phyloP scores from a whole-genome alignment of 176 grass and related monocot genomes.

The Carex scoparia region DNA sequence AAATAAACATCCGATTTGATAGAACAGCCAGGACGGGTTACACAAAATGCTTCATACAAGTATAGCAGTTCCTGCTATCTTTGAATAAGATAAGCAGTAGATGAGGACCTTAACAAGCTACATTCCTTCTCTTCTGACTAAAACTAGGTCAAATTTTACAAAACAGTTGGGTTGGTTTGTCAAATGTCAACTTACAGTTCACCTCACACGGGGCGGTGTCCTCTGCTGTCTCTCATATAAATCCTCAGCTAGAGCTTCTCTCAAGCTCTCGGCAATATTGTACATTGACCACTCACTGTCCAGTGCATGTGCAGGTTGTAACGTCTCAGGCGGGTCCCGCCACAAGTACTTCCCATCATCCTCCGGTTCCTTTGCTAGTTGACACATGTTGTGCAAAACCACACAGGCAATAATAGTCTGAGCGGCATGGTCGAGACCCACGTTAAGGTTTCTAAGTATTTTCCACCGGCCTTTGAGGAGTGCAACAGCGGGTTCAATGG shows the following conservation, averaged over 20 bases:
- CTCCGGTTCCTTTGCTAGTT: conserved; percentile 28
- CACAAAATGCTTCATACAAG: neutral
- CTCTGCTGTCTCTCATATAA: conserved; percentile 34
- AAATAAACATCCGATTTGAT: neutral
- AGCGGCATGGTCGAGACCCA: conserved; percentile 33
- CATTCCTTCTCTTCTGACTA: neutral
- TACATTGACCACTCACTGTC: conserved; percentile 35
- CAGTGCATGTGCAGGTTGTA: conserved; percentile 12
- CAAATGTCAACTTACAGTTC: neutral
- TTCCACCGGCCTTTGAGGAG: conserved; percentile 41
- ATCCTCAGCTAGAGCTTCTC: conserved; percentile 28
- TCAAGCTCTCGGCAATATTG: conserved; percentile 19
- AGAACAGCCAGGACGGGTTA: neutral
- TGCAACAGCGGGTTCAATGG: conserved; percentile 29
- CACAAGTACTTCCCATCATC: conserved; percentile 35
- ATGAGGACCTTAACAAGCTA: neutral
- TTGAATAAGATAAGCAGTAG: neutral
- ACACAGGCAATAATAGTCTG: conserved; percentile 44
- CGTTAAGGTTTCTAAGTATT: conserved; percentile 39
- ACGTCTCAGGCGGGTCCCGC: conserved; percentile 29
- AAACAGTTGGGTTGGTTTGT: neutral
- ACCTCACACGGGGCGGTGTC: neutral
- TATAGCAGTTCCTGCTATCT: neutral
- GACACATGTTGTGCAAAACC: conserved; percentile 42
- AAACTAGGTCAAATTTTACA: neutral